These are phyloP conservation scores for Epithele typhae DNA, from an alignment of 768 basidiomycete species.

Conservation along the genomic window DNA sequence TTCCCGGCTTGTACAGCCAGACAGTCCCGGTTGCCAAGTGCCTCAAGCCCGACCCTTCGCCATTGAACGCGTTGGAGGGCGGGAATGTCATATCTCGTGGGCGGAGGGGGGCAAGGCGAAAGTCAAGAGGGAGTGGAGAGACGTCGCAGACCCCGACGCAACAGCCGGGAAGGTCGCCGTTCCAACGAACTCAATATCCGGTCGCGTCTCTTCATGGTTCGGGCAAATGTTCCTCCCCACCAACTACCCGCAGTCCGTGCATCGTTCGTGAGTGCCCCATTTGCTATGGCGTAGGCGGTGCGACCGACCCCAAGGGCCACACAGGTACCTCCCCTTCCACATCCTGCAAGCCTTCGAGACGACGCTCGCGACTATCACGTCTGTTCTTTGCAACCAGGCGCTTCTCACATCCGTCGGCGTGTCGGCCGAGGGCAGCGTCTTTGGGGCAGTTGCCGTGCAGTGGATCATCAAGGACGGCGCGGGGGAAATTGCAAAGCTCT, in stretches of 20 bases:
- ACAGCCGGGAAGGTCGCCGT: constrained; percentile 2
- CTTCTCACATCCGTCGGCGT: constrained; percentile 25
- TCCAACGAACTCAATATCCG: constrained; percentile 12
- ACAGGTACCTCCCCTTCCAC: constrained; percentile 23
- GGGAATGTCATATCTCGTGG: constrained; percentile 25
- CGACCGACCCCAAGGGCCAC: not conserved
- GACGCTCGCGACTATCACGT: constrained; percentile 21
- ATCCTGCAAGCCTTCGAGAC: constrained; percentile 24
- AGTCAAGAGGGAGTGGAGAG: constrained; percentile 22
- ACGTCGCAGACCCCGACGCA: constrained; percentile 3
- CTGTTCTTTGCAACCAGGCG: constrained; percentile 27
- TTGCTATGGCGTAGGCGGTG: not conserved
- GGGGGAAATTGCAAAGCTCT: constrained; percentile 27
- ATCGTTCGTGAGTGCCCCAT: constrained; percentile 22
- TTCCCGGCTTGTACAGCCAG: too few relatives aligned
- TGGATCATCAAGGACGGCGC: constrained; percentile 30
- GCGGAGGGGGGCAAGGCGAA: constrained; percentile 6
- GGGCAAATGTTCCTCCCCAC: constrained; percentile 27
- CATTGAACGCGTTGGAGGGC: constrained; percentile 22
- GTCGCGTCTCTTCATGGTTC: constrained; percentile 23
- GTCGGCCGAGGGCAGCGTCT: constrained; percentile 25
- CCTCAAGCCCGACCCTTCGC: constrained; percentile 16
- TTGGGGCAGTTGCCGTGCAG: constrained; percentile 27
- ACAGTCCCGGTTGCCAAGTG: too few relatives aligned
- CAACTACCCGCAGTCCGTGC: constrained; percentile 27